phyloP scores from a whole-genome alignment of 345 rosid species.

The Rhizophora apiculata region DNA sequence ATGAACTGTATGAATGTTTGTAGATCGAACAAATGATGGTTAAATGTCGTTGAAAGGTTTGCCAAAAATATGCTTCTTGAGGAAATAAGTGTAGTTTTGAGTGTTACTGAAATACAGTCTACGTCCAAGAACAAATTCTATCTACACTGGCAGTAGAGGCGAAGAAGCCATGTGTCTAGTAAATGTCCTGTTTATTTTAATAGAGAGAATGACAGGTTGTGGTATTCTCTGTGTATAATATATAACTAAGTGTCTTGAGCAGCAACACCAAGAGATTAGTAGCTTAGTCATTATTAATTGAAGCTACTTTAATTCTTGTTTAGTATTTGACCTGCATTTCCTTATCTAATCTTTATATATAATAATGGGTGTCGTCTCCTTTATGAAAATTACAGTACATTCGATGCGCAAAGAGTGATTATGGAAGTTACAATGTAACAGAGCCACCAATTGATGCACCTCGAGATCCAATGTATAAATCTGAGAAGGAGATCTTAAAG shows the following conservation, averaged over 20 bases:
- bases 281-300: not conserved
- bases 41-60: not conserved
- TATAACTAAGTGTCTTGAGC: no score
- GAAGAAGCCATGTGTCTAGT: not conserved
- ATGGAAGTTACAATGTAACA: constrained; percentile 75
- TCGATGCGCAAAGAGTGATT: constrained; percentile 80
- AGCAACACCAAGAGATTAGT: no score
- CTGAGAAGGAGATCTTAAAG: constrained; percentile 75
- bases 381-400: constrained; percentile 55
- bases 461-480: constrained; percentile 79
- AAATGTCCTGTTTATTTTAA: no score
- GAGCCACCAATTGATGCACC: constrained; percentile 94
- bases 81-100: not conserved
- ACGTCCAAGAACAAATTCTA: not conserved
- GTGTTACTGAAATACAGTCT: not conserved
- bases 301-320: not conserved
- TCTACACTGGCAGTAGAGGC: not conserved
- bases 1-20: not conserved
- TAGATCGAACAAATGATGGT: not conserved
- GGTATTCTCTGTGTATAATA: no score
- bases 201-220: no score
- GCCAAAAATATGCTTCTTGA: not conserved
- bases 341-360: not conserved
- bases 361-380: not conserved
- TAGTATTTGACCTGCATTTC: not conserved